Base-by-base conservation (phyloP, 2,329 filamentous ascomycete genomes). In the Drechslerella dactyloides region DNA sequence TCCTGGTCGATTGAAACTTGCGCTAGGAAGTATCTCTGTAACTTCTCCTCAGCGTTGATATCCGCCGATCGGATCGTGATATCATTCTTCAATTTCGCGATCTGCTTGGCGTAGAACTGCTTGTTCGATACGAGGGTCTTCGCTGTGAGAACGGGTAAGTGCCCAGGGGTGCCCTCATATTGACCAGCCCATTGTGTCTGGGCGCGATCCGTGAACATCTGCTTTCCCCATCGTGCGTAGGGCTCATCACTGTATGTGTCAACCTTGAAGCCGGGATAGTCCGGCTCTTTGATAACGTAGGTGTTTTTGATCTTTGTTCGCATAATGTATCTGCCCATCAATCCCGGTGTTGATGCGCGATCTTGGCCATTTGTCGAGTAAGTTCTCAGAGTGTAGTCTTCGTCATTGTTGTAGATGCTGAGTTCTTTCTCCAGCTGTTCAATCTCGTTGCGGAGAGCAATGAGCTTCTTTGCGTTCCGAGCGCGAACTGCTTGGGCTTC, bases 361-460 rank as follows among this genome's bases (percentile, higher is more conserved):
- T 68, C 23, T 1, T 50, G 17, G 1, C 27, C 27, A 1, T 27
- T 51, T 1, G 63, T 68, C 5, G 63, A 68, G n/a, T 68, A 33
- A 1, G 63, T 68, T 19, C 48, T 58, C 1, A 68, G 19, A 6
- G 63, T 68, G 30, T 53, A 68, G 3, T 53, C 21, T 1, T n/a
- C n/a, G 13, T 55, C 50, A n/a, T 68, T 55, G n/a, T 60, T 37
- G 24, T 60, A 48, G 11, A 68, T 27, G 8, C 13, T 46, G 2
- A 68, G 50, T 17, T 68, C 55, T 19, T 59, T 68, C 17, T 68
- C 37, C 19, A 60, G 6, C 30, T 68, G 63, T 24, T 68, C 63
- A 7, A 68, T 55, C 17, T 68, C 63, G 1, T n/a, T 33, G 17
- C 48, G 19, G 1, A 68, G 48, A 7, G 17, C 15, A 2, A 37